Percentiles rank a stretch among this genome's conserved stretches.
Evolutionary conservation across 768 basidiomycete species (phyloP).

Genomic region (Termitomyces sp.): DNA sequence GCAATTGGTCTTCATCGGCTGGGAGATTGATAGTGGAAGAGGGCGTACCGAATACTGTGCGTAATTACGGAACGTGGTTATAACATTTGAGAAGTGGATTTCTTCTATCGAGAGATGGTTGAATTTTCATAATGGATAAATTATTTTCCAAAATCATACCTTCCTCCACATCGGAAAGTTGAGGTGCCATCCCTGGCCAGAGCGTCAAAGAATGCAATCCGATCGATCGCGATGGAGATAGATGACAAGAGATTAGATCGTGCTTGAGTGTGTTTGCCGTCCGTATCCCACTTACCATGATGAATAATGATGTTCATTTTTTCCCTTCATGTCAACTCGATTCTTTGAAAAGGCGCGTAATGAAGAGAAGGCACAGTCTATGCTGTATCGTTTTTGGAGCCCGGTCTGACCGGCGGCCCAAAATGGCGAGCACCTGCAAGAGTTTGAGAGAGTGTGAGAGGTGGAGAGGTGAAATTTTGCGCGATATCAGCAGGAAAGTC

Average conservation of each 20-base stretch:
- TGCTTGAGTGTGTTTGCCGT: not conserved
- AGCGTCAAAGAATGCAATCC: not conserved
- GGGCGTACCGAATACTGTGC: constrained; percentile 62
- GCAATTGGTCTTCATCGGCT: constrained; percentile 8
- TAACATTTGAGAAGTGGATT: constrained; percentile 69
- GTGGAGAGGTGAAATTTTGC: constrained; percentile 92
- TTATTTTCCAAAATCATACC: constrained; percentile 16
- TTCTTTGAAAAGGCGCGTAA: constrained; percentile 70
- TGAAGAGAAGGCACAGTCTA: constrained; percentile 69
- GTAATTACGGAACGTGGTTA: constrained; percentile 72
- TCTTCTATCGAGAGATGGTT: constrained; percentile 43
- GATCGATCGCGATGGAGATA: not conserved
- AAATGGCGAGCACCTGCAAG: constrained; percentile 90
- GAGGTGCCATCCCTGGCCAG: constrained; percentile 18
- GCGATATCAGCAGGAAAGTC: constrained; percentile 94
- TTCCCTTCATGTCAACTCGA: not conserved
- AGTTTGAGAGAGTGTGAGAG: constrained; percentile 90
- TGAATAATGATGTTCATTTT: not conserved
- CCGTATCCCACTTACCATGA: not conserved
- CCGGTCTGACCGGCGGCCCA: constrained; percentile 89
- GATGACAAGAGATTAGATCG: constrained; percentile 1
- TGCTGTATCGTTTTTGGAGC: constrained; percentile 83
- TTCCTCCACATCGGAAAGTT: constrained; percentile 28
- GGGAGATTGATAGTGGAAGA: not conserved
- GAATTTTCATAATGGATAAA: not conserved